These are phyloP conservation scores for Paramecium tetraurelia DNA, from an alignment of 73 alveolate species.

Conservation along the genomic window DNA sequence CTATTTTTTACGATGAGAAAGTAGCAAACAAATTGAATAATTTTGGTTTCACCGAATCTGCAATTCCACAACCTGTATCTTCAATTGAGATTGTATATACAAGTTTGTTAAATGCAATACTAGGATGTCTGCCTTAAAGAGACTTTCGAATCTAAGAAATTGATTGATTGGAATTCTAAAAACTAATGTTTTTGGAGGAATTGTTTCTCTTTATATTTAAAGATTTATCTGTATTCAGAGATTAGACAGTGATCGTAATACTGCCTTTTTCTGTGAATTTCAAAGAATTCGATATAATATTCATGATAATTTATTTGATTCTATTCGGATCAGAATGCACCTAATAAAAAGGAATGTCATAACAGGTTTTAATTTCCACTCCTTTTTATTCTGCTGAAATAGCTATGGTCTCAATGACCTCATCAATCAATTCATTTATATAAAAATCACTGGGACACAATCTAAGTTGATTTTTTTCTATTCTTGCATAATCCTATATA, in stretches of 20 bases:
- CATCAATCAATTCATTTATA: constrained; percentile 3
- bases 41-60: constrained; percentile 23
- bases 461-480: not conserved
- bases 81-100: constrained; percentile 20
- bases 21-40: constrained; percentile 56
- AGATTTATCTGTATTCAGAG: not conserved
- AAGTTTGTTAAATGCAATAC: not conserved
- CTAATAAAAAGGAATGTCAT: not conserved
- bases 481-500: constrained; percentile 54
- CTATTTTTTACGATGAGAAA: not conserved
- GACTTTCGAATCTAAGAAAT: not conserved
- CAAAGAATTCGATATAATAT: constrained; percentile 40
- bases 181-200: not conserved
- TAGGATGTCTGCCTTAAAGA: not conserved
- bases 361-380: not conserved
- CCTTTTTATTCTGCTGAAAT: constrained; percentile 36
- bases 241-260: constrained; percentile 27
- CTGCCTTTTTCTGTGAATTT: constrained; percentile 55
- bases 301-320: constrained; percentile 55
- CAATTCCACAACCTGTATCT: constrained; percentile 63
- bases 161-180: not conserved
- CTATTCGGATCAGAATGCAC: constrained; percentile 49
- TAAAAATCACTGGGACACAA: not conserved
- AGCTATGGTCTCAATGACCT: constrained; percentile 9
- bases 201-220: not conserved